phyloP scores from a whole-genome alignment of 2,329 filamentous ascomycete species.

The Verticillium dahliae region DNA sequence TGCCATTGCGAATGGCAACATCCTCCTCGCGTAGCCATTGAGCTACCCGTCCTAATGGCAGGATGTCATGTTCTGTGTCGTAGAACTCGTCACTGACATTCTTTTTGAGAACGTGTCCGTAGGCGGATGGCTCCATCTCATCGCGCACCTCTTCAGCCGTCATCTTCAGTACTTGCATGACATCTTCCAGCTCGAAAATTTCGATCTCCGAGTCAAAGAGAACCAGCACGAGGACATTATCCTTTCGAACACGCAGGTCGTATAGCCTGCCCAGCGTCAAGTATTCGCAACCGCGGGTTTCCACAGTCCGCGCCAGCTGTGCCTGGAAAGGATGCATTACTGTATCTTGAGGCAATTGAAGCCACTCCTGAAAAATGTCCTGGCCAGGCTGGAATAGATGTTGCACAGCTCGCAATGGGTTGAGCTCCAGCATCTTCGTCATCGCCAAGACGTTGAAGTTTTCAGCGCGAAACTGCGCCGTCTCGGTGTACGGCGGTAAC shows the following conservation, averaged over 20 bases:
- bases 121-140: neutral
- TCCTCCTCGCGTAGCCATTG: conserved; percentile 2
- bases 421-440: neutral
- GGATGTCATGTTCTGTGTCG: neutral
- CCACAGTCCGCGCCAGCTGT: neutral
- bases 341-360: neutral
- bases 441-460: neutral
- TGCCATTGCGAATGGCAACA: conserved; percentile 2
- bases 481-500: conserved; percentile 3
- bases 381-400: neutral
- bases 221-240: neutral
- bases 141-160: neutral
- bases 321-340: neutral
- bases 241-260: neutral
- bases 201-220: conserved; percentile 1
- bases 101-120: neutral
- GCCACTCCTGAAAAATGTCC: neutral
- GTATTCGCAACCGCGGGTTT: neutral
- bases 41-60: conserved; percentile 1
- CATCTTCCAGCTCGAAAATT: neutral
- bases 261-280: conserved; percentile 4
- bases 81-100: neutral
- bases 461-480: neutral
- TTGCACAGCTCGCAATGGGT: neutral
- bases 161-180: neutral